Evolutionary conservation across 2,329 filamentous ascomycete species (phyloP).

Genomic region (Diaporthe sp.): DNA sequence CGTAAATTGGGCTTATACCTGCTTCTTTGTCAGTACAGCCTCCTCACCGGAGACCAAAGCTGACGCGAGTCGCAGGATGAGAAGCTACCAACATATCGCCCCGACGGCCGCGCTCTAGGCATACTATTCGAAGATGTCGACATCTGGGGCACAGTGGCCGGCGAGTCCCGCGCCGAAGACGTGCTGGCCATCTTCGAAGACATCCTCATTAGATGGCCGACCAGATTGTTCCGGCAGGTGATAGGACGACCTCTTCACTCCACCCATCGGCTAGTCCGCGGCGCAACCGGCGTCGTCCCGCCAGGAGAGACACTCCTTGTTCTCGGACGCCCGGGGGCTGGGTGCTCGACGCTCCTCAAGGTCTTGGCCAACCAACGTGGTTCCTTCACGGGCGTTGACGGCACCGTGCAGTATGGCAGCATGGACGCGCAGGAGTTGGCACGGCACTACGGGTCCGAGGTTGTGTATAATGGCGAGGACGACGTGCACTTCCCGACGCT

Average conservation of each 20-base stretch:
- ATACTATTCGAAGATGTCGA: constrained; percentile 4
- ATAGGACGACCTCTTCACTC: background rate
- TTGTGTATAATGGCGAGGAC: constrained; percentile 53
- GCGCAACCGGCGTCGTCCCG: background rate
- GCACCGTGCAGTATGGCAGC: constrained; percentile 46
- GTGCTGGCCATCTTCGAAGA: background rate
- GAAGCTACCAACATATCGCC: background rate
- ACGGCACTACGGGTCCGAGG: constrained; percentile 46
- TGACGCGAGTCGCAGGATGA: background rate
- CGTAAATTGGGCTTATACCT: background rate
- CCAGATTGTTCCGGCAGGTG: background rate
- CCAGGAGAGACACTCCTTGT: constrained; percentile 43
- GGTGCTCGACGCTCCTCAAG: constrained; percentile 49
- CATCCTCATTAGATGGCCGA: background rate
- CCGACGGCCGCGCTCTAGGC: background rate
- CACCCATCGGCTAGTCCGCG: background rate
- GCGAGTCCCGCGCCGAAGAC: constrained; percentile 1
- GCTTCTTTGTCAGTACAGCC: background rate
- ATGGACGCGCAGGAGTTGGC: constrained; percentile 40
- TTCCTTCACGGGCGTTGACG: constrained; percentile 46
- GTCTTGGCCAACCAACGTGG: constrained; percentile 48
- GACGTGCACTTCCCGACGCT: constrained; percentile 79
- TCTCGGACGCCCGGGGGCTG: constrained; percentile 48
- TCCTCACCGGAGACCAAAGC: background rate
- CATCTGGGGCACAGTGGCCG: background rate